Conservation (phyloP, 1,284 basidiomycete species). For the Cryptococcus floricola region DNA sequence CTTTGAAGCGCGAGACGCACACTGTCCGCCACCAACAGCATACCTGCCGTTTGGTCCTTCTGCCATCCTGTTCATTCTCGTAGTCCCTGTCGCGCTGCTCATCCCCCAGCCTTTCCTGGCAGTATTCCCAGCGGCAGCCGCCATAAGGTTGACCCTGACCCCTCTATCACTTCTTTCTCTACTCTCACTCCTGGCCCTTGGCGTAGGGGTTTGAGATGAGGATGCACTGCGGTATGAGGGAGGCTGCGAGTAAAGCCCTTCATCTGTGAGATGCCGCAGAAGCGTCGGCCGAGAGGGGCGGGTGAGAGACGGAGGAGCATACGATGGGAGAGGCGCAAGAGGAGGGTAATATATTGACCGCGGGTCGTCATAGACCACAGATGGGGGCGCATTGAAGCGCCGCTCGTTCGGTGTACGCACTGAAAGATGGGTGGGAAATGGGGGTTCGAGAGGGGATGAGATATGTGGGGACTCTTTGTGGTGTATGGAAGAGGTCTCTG, state of each 20-base stretch:
- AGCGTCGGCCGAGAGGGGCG: conserved; percentile 13
- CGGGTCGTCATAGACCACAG: conserved; percentile 40
- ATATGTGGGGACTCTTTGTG: conserved; percentile 10
- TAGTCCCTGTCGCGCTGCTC: conserved; percentile 16
- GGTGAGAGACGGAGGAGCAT: conserved; percentile 1
- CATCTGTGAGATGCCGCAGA: conserved; percentile 24
- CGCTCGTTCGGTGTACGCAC: conserved; percentile 1
- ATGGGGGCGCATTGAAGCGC: neutral
- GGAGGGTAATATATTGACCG: conserved; percentile 23
- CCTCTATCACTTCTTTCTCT: conserved; percentile 18
- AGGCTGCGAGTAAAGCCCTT: conserved; percentile 8
- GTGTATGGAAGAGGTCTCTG: conserved; percentile 10
- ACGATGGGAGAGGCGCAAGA: neutral
- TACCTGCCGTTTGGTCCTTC: conserved; percentile 39
- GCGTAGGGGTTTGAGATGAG: conserved; percentile 11
- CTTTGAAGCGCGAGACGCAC: conserved; percentile 22
- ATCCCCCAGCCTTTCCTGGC: conserved; percentile 19
- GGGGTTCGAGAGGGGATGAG: conserved; percentile 15
- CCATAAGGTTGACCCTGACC: conserved; percentile 34
- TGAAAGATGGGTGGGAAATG: conserved; percentile 3
- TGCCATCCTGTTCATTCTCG: conserved; percentile 42
- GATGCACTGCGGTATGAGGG: too few species aligned
- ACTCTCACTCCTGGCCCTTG: conserved; percentile 5
- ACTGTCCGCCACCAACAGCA: conserved; percentile 46
- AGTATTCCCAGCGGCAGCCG: conserved; percentile 1